A percentile compares a stretch with the other conserved stretches of the same genome.
These are phyloP conservation scores for Cyclotella sp. DNA, from an alignment of 108 stramenopile species.

Conservation along the genomic window DNA sequence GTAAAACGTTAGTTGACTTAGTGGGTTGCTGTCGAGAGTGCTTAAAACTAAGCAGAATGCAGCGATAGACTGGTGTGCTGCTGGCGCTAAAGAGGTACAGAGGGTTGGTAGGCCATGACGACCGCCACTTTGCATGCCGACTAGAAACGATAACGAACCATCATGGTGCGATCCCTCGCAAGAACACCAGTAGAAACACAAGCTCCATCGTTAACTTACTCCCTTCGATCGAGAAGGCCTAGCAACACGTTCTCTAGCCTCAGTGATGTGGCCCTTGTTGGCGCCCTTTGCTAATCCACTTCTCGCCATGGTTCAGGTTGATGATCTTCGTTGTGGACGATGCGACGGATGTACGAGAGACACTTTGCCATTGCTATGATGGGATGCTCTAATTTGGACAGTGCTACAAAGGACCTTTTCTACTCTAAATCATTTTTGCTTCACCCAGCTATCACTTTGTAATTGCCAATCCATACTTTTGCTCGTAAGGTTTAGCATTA, in stretches of 20 bases:
- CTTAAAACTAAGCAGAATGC: no score
- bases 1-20: background rate
- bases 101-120: no score
- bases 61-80: no score
- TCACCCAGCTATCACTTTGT: background rate
- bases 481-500: background rate
- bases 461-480: background rate
- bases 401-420: background rate
- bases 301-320: constrained; percentile 62
- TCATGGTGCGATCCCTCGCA: no score
- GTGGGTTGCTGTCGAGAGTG: background rate
- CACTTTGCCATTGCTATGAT: no score
- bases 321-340: constrained; percentile 29
- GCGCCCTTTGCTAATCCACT: constrained; percentile 87
- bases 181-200: no score
- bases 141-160: no score
- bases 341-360: background rate
- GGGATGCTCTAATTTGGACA: no score
- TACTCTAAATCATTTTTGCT: background rate
- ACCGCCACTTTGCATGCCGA: no score
- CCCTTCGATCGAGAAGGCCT: constrained; percentile 79
- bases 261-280: constrained; percentile 79
- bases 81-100: background rate
- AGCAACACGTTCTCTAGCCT: constrained; percentile 61
- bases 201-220: constrained; percentile 59